Base-by-base conservation (phyloP, 2,329 filamentous ascomycete species). In the Ophiostoma ips region DNA sequence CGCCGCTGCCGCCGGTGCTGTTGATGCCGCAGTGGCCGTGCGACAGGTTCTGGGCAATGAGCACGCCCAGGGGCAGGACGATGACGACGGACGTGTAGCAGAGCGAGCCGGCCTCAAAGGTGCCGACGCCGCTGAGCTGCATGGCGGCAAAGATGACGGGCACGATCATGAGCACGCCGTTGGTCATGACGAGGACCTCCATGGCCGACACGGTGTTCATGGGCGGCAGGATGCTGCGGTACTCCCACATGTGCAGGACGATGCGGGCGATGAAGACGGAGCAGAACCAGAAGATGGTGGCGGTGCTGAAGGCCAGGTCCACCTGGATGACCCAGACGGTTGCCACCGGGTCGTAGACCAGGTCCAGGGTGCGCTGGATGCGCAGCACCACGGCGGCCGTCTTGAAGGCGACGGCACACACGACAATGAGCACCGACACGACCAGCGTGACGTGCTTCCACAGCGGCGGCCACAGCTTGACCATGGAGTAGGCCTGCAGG, bases 101-200 rank as follows among this genome's bases (percentile, higher is more conserved):
- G 35, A 76, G 61, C 2, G 73, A 75, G 19, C 65, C 71, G 16
- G 71, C 59, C 53, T 77, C 72, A 55, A 77, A 75, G 50, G 65
- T 65, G 5, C 59, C 55, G 11, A 66, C 67, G 11, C 60, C 55
- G 21, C 59, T 62, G 57, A 68, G 71, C 56, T 75, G 67, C 3
- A 78, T 60, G 4, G 63, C 66, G 2, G 71, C 66, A 53, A 78
- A 77, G 50, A 77, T 56, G 50, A 70, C 73, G n/a, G 74, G 75
- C 10, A 76, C 59, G 15, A 76, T 55, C 75, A 78, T 77, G 49
- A 79, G 62, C 1, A 76, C 55, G 11, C 73, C 74, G 35, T 78
- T 77, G 46, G 72, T 73, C 57, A 76, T 71, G 47, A 76, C 66
- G 21, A 78, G 63, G 8, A 75, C 67, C 55, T 79, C 75, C 65